A percentile compares a stretch with the other conserved stretches of the same genome.
Conservation (phyloP, 352 stramenopile genomes). For the Globisporangium solare region DNA sequence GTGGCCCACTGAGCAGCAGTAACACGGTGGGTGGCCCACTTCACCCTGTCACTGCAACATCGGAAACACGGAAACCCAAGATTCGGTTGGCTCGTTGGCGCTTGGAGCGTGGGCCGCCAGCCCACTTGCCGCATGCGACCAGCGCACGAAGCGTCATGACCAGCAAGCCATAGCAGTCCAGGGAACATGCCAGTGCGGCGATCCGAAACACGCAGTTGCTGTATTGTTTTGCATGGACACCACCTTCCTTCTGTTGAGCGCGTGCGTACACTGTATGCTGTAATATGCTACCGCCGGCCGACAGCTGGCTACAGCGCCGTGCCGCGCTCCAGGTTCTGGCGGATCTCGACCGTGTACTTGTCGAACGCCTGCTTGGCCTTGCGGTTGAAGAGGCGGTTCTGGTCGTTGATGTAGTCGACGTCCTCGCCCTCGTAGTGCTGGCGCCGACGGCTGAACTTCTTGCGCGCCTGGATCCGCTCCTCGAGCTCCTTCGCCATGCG, state of each 20-base stretch:
- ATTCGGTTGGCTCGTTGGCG: too few relatives aligned
- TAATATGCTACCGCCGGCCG: too few relatives aligned
- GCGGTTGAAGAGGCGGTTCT: constrained; percentile 98
- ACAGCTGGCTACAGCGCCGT: constrained; percentile 87
- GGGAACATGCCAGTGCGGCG: too few relatives aligned
- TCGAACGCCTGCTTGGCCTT: constrained; percentile 96
- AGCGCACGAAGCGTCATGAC: background rate
- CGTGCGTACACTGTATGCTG: too few relatives aligned
- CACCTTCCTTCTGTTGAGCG: too few relatives aligned
- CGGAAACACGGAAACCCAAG: too few relatives aligned
- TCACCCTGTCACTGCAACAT: too few relatives aligned
- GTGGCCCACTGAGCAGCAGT: too few relatives aligned
- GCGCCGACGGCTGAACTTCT: constrained; percentile 73
- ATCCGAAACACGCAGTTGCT: too few relatives aligned
- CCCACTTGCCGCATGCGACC: constrained; percentile 11
- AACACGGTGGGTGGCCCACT: too few relatives aligned
- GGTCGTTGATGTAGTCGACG: constrained; percentile 97
- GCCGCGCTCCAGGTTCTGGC: constrained; percentile 96
- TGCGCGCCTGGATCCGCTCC: constrained; percentile 61
- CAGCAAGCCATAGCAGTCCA: too few relatives aligned
- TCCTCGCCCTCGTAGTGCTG: constrained; percentile 87
- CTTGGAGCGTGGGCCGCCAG: constrained; percentile 11
- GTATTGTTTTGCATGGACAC: too few relatives aligned
- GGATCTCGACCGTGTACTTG: constrained; percentile 97
- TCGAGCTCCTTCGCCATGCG: constrained; percentile 74